Conservation (phyloP, 1,139 yeast genomes). For the Protomyces gravidus region DNA sequence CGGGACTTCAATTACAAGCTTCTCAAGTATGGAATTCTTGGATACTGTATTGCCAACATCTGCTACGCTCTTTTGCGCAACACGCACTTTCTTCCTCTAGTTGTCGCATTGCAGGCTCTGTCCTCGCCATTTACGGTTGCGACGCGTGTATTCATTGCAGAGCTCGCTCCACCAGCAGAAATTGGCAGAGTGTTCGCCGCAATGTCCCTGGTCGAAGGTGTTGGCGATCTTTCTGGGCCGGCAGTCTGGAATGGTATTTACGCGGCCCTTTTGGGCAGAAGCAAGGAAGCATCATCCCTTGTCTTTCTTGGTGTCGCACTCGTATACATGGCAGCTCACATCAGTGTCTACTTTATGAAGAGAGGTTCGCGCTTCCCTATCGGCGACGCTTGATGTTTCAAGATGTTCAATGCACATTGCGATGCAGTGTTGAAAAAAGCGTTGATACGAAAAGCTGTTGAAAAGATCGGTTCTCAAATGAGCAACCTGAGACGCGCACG, state of each 20-base stretch:
- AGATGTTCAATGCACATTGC: too few species aligned
- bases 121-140: background rate
- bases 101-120: background rate
- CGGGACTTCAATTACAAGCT: background rate
- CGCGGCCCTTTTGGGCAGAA: background rate
- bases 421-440: too few species aligned
- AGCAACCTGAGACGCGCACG: too few species aligned
- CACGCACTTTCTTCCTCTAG: background rate
- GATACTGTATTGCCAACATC: background rate
- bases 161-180: background rate
- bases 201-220: background rate
- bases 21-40: background rate
- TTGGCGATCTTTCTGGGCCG: background rate
- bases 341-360: background rate
- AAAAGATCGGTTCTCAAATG: too few species aligned
- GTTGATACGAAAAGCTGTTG: too few species aligned
- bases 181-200: background rate
- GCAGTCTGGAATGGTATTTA: conserved; percentile 1
- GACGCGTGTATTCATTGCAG: background rate
- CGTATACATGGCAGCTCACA: background rate
- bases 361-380: background rate
- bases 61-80: conserved; percentile 36
- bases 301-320: background rate
- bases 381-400: too few species aligned
- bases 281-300: background rate